phyloP scores from a whole-genome alignment of 257 asterid species.

The Solanum paucissectum region DNA sequence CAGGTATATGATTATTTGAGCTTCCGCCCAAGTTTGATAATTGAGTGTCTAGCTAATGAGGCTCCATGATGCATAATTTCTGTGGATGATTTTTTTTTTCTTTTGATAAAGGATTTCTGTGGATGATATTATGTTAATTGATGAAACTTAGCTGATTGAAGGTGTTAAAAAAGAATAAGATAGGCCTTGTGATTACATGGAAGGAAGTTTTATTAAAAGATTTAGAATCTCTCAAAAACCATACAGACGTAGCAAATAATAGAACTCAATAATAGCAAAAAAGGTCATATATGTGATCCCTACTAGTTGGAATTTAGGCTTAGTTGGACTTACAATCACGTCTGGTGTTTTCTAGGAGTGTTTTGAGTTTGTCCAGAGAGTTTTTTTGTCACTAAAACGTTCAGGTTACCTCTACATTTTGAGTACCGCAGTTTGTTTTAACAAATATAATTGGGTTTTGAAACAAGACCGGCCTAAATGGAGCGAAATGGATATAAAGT shows the following conservation, averaged over 20 bases:
- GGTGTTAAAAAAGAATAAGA: not conserved
- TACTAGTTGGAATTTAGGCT: not conserved
- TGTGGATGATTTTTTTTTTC: not conserved
- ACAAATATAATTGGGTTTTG: not conserved
- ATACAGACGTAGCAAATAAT: not conserved
- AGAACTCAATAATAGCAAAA: not conserved
- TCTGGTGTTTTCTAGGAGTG: not conserved
- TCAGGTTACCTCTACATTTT: not conserved
- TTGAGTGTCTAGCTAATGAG: not conserved
- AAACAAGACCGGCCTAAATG: not conserved
- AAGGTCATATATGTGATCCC: not conserved
- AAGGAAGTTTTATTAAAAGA: not conserved
- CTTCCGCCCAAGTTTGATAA: slow-evolving; percentile 6
- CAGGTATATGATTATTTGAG: slow-evolving; percentile 54
- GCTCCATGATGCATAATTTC: not conserved
- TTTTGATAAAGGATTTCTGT: not conserved
- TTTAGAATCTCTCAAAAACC: not conserved
- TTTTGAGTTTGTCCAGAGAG: not conserved
- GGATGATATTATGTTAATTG: not conserved
- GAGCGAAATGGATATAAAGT: not conserved
- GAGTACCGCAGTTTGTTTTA: not conserved
- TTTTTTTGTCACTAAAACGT: not conserved
- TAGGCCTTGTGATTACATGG: not conserved
- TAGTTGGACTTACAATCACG: not conserved
- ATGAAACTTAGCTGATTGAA: not conserved